phyloP scores from a whole-genome alignment of 164 flowering plant species.

The Nymphaea colorata region DNA sequence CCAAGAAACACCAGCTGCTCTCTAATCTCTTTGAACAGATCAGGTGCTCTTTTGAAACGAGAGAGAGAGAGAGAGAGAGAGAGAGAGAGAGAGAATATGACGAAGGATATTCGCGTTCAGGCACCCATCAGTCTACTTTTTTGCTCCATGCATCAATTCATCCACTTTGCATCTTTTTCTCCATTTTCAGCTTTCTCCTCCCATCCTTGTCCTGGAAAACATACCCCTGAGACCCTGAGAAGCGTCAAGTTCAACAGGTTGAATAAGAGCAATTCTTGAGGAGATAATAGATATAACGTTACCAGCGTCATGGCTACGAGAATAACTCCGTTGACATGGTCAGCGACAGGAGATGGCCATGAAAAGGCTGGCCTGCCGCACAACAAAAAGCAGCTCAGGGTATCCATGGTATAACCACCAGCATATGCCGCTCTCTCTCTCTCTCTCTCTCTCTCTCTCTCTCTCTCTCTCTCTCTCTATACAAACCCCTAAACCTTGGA shows the following conservation, averaged over 20 bases:
- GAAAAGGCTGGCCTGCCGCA: background rate
- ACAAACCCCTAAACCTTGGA: background rate
- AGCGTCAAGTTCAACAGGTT: background rate
- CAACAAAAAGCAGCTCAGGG: background rate
- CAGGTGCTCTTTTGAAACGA: too few relatives aligned
- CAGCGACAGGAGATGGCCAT: background rate
- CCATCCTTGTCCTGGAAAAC: background rate
- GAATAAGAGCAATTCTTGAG: background rate
- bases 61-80: conserved; percentile 1
- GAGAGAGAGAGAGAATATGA: background rate
- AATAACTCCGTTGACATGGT: too few relatives aligned
- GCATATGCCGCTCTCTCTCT: background rate
- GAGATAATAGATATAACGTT: too few relatives aligned
- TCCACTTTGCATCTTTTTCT: background rate
- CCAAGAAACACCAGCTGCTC: too few relatives aligned
- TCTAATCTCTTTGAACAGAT: too few relatives aligned
- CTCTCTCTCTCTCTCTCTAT: background rate
- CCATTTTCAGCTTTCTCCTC: background rate
- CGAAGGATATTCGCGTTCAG: background rate
- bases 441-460: background rate
- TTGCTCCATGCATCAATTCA: background rate
- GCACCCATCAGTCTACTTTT: background rate
- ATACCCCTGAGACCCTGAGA: background rate
- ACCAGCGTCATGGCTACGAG: too few relatives aligned
- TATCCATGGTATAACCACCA: background rate